phyloP scores from a whole-genome alignment of 352 stramenopile species.

The Pseudoperonospora humuli region DNA sequence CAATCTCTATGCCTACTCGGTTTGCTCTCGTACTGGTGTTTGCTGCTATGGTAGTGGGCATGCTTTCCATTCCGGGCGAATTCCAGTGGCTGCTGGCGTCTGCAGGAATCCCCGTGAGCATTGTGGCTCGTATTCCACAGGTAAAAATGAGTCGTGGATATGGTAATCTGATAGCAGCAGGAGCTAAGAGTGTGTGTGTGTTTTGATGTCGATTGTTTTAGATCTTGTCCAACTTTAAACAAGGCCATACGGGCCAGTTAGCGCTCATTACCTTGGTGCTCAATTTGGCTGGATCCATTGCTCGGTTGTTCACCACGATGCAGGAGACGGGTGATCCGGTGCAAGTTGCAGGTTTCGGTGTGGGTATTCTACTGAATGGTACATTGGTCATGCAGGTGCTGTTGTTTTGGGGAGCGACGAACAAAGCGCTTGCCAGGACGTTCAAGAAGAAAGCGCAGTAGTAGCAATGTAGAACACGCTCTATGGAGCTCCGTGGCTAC shows the following conservation, averaged over 20 bases:
- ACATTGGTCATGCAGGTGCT: slow-evolving; percentile 74
- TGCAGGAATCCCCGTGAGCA: slow-evolving; percentile 67
- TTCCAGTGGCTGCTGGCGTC: slow-evolving; percentile 70
- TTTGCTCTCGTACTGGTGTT: slow-evolving; percentile 45
- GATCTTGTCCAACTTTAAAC: slow-evolving; percentile 85
- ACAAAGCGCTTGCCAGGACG: slow-evolving; percentile 49
- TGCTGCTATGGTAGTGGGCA: slow-evolving; percentile 32
- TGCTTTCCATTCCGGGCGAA: slow-evolving; percentile 63
- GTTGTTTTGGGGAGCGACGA: slow-evolving; percentile 76
- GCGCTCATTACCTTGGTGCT: slow-evolving; percentile 80
- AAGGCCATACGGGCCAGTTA: slow-evolving; percentile 85
- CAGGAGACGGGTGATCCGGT: slow-evolving; percentile 79
- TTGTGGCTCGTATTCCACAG: slow-evolving; percentile 74
- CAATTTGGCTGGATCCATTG: slow-evolving; percentile 74
- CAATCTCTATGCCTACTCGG: slow-evolving; percentile 43
- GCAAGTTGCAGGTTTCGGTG: slow-evolving; percentile 57
- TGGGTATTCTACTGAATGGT: slow-evolving; percentile 70
- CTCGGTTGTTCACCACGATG: slow-evolving; percentile 82
- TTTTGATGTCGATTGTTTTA: too few relatives aligned
- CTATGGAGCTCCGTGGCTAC: too few relatives aligned
- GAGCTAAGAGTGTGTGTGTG: slow-evolving; percentile 9
- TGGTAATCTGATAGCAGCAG: background rate
- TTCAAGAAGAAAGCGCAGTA: slow-evolving; percentile 73
- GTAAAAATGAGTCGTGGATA: slow-evolving; percentile 17
- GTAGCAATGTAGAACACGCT: background rate